A percentile compares a stretch with the other conserved stretches of the same genome.
Evolutionary conservation across 2,329 filamentous ascomycete genomes (phyloP).

Genomic region (Colletotrichum acutatum): DNA sequence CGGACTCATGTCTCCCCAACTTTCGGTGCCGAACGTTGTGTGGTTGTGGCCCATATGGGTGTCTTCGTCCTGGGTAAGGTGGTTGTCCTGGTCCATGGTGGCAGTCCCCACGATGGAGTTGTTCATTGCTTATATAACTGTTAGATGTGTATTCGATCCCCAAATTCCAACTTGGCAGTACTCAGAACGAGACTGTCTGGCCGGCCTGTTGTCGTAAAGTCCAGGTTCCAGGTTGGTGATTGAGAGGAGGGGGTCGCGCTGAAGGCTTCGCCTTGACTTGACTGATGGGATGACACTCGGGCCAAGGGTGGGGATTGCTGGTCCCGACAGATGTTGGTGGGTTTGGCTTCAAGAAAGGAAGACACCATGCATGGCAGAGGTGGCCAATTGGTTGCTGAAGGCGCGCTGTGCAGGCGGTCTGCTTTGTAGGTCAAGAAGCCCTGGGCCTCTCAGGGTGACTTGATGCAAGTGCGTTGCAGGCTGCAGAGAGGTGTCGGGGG

Average conservation of each 20-base stretch:
- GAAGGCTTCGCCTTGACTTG: slow-evolving; percentile 22
- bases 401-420: slow-evolving; percentile 45
- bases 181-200: slow-evolving; percentile 1
- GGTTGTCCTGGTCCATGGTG: slow-evolving; percentile 59
- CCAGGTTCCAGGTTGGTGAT: slow-evolving; percentile 26
- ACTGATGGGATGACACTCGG: slow-evolving; percentile 36
- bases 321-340: slow-evolving; percentile 45
- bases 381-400: slow-evolving; percentile 52
- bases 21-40: slow-evolving; percentile 55
- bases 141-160: background rate
- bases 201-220: slow-evolving; percentile 23
- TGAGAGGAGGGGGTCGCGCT: slow-evolving; percentile 29
- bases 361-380: slow-evolving; percentile 60
- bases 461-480: slow-evolving; percentile 37
- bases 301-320: slow-evolving; percentile 43
- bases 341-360: slow-evolving; percentile 55
- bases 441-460: slow-evolving; percentile 44
- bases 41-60: slow-evolving; percentile 47
- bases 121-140: slow-evolving; percentile 51
- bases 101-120: slow-evolving; percentile 56
- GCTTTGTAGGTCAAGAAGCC: slow-evolving; percentile 47
- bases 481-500: slow-evolving; percentile 40
- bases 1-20: slow-evolving; percentile 67
- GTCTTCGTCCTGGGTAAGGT: slow-evolving; percentile 53
- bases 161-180: slow-evolving; percentile 4